Base-by-base conservation (phyloP, 2,329 filamentous ascomycete genomes). In the Epichloe coenophiala region DNA sequence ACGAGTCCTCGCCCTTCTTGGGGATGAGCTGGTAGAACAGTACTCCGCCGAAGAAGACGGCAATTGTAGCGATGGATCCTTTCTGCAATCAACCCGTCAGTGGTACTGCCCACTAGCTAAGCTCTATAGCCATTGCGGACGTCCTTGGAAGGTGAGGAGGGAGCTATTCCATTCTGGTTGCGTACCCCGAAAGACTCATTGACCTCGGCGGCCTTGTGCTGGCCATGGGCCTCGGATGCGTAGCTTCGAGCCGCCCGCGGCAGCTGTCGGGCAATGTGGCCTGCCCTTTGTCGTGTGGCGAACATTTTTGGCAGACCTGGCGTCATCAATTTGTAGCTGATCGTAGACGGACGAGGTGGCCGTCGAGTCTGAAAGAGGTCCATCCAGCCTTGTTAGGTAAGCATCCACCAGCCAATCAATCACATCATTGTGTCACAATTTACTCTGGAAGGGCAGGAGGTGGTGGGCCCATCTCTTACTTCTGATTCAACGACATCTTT, bases 151-250 rank as follows among this genome's bases (percentile, higher is more conserved):
- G 43, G 27, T 17, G 38, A 38, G 11, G 40, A 17, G 42, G 39
- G 37, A 37, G 40, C 23, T 31, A n/a, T 15, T 23, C 2, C 21
- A 12, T 40, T 58, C 53, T 35, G 52, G 42, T 36, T 52, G 71
- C 76, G 53, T 78, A 81, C 78, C 58, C 77, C 77, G 59, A 80
- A 70, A 53, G 71, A 68, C 66, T 81, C 78, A 58, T 74, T 71
- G 54, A 71, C 73, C 54, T 68, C 65, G 57, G 70, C 69, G 53
- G 70, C 64, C 57, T 72, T 66, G 61, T 72, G 69, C 56, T 72
- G 68, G 53, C 64, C 69, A 59, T 77, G 74, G 62, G 68, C 67
- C 56, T 74, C 71, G 61, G 76, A 80, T 57, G 75, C 76, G 63
- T 80, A 79, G 53, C 68, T 68, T 60, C 76, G 72, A 56, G 68